These are phyloP conservation scores for Phytophthora podocarpi DNA, from an alignment of 352 stramenopile species.

Conservation along the genomic window DNA sequence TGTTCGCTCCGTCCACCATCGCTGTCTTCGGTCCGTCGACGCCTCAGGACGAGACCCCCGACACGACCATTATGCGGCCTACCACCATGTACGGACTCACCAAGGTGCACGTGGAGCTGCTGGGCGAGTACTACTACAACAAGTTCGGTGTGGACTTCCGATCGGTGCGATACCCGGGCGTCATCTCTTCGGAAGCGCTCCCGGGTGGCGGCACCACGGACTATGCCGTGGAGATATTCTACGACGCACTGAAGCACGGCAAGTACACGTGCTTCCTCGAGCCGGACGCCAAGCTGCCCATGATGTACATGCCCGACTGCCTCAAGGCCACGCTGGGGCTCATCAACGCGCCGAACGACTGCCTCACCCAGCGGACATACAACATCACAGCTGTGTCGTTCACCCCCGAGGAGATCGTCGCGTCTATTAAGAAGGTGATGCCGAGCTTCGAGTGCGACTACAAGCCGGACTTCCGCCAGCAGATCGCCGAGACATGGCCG, in stretches of 20 bases:
- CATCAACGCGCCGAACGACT: constrained; percentile 69
- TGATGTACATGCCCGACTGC: constrained; percentile 96
- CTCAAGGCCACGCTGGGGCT: constrained; percentile 87
- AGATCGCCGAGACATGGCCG: constrained; percentile 93
- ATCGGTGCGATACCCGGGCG: constrained; percentile 90
- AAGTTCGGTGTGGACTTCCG: constrained; percentile 93
- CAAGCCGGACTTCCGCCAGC: constrained; percentile 89
- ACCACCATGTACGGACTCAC: constrained; percentile 94
- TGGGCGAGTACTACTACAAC: constrained; percentile 93
- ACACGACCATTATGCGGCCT: constrained; percentile 91
- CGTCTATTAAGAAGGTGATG: constrained; percentile 87
- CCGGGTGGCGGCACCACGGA: constrained; percentile 88
- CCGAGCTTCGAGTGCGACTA: constrained; percentile 90
- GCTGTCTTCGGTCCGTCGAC: constrained; percentile 90
- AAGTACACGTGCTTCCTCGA: constrained; percentile 91
- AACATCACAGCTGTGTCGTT: constrained; percentile 93
- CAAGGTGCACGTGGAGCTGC: constrained; percentile 91
- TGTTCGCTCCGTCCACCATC: constrained; percentile 93
- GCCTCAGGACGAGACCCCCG: constrained; percentile 82
- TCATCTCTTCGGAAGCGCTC: constrained; percentile 89
- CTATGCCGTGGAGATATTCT: constrained; percentile 95
- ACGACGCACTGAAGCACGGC: constrained; percentile 87
- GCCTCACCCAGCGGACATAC: constrained; percentile 88
- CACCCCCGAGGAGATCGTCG: constrained; percentile 83
- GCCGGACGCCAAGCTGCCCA: constrained; percentile 82